Base-by-base conservation (phyloP, 1,284 basidiomycete genomes). In the Microbotryum lychnidis-dioicae region DNA sequence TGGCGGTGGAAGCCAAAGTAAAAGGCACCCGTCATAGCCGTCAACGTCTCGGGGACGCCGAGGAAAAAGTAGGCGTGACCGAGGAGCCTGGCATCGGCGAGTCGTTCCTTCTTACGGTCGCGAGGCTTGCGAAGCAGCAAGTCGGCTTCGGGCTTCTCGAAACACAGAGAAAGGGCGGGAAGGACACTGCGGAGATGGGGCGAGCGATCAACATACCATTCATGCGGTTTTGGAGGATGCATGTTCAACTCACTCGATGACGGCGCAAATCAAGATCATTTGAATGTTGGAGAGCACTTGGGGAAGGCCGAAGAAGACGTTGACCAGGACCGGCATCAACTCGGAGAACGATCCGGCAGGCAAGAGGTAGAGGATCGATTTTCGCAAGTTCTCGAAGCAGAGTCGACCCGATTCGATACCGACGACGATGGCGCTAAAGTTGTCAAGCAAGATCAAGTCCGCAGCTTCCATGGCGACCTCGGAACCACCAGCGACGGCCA, bases 321-420 rank as follows among this genome's bases (percentile, higher is more conserved):
- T 77, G 65, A 84, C 73, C n/a, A 87, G 71, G 54, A 87, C 81
- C 2, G 85, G 80, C 78, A 85, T 83, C 65, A 87, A 79, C 71
- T 87, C 85, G 14, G 83, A 81, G 76, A 84, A 87, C 58, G 80
- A 78, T 9, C 75, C 75, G 27, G 66, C 68, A 1, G 68, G 61
- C 5, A 66, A 45, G 5, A 60, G 50, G 37, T 50, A 75, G n/a
- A 66, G 61, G 27, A 73, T 69, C 45, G 75, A 75, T 73, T 80
- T 80, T 69, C 83, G 81, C 54, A 87, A 73, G 70, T 87, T 87
- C 69, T 85, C 83, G 72, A 83, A 87, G 25, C 84, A 83, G 20
- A 66, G 70, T 48, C 68, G 71, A 12, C 80, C 79, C 16, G 82
- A 83, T 72, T 76, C 75, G 31, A 77, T 74, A 1, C 77, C 77